Percentiles rank a stretch among this genome's conserved stretches.
These are phyloP conservation scores for Syzygium syzygioides DNA, from an alignment of 441 rosid species.

Conservation along the genomic window DNA sequence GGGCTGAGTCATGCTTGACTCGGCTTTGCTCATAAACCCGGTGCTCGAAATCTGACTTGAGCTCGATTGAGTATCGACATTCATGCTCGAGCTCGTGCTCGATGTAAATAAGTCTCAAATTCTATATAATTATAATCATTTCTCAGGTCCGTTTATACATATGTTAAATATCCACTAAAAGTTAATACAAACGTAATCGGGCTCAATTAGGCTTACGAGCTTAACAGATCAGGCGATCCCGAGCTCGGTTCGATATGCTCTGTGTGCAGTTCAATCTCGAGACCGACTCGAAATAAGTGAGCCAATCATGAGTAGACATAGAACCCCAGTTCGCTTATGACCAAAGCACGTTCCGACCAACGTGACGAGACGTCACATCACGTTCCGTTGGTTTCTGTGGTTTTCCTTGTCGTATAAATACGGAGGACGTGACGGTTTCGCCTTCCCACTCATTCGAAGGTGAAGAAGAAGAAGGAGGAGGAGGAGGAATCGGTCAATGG, in stretches of 20 bases:
- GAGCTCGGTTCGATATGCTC: not conserved
- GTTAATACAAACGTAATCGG: not conserved
- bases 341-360: not conserved
- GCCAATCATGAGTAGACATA: not conserved
- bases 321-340: not conserved
- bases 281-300: not conserved
- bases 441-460: not conserved
- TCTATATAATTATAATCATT: too few species aligned
- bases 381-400: not conserved
- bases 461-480: not conserved
- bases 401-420: not conserved
- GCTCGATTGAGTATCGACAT: too few species aligned
- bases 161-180: not conserved
- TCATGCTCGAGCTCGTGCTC: not conserved
- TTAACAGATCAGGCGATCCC: not conserved
- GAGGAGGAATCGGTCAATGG: not conserved
- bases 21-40: rapidly evolving
- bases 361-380: not conserved
- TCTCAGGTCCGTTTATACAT: too few species aligned
- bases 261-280: not conserved
- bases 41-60: rapidly evolving
- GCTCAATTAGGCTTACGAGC: not conserved
- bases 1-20: not conserved
- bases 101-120: not conserved
- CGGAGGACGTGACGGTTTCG: not conserved